Conservation (phyloP, 768 basidiomycete genomes). For the Serendipita indica region DNA sequence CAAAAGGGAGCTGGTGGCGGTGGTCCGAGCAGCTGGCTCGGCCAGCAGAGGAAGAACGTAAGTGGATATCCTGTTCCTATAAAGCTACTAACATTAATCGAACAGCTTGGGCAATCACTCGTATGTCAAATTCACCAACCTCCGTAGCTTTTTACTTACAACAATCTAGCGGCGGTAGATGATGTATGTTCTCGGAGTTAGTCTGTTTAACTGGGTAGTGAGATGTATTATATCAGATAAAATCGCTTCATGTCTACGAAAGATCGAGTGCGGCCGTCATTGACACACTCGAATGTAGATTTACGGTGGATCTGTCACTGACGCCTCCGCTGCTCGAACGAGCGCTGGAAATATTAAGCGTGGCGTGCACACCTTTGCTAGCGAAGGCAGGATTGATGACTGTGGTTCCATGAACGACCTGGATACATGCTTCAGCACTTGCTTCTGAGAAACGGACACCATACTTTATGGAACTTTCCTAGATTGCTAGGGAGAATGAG, state of each 20-base stretch:
- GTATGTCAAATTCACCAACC: not conserved
- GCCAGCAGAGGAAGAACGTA: slow-evolving; percentile 44
- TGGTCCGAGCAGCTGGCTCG: slow-evolving; percentile 54
- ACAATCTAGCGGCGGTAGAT: too few species aligned
- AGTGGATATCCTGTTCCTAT: slow-evolving; percentile 13
- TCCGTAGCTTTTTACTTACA: too few species aligned
- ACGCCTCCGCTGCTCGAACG: too few species aligned
- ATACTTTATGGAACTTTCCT: slow-evolving; percentile 80
- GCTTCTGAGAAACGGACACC: slow-evolving; percentile 12
- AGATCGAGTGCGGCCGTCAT: too few species aligned
- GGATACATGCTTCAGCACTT: not conserved
- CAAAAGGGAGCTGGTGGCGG: slow-evolving; percentile 21
- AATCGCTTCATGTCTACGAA: too few species aligned
- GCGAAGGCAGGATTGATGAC: slow-evolving; percentile 73
- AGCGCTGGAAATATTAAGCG: too few species aligned
- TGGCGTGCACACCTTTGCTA: not conserved
- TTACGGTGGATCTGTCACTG: not conserved
- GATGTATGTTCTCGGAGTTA: too few species aligned
- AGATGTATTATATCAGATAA: too few species aligned
- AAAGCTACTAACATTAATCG: not conserved
- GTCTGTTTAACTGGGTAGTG: too few species aligned
- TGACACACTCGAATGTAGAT: not conserved
- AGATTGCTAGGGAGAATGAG: slow-evolving; percentile 76
- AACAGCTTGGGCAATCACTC: slow-evolving; percentile 4
- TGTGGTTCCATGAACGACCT: slow-evolving; percentile 65